These are phyloP conservation scores for Carex littledalei DNA, from an alignment of 176 grass and related monocot genomes.

Conservation along the genomic window DNA sequence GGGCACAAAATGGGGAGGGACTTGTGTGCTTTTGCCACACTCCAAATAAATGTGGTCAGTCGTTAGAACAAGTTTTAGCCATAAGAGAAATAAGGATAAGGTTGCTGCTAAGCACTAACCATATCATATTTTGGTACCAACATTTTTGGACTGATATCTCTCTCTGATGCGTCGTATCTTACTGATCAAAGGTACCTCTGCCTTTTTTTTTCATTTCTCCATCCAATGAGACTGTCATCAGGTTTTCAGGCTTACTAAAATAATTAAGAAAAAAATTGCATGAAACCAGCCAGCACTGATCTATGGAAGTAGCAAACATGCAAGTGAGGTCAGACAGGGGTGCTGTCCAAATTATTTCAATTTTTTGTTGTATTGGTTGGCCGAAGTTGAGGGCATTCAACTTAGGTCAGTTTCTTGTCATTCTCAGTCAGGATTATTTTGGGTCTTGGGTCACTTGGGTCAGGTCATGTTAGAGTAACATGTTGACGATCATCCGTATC, in stretches of 20 bases:
- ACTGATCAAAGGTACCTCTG: not conserved
- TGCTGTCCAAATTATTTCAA: not conserved
- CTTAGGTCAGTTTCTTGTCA: not conserved
- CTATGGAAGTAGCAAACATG: not conserved
- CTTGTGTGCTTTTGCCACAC: not conserved
- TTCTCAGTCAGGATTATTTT: not conserved
- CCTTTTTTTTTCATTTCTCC: not conserved
- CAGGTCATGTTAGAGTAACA: not conserved
- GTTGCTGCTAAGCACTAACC: not conserved
- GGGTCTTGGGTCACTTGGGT: not conserved
- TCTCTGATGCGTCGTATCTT: not conserved
- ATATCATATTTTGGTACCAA: not conserved
- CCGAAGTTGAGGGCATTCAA: not conserved
- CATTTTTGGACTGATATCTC: not conserved
- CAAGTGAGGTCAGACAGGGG: not conserved
- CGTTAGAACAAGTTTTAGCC: not conserved
- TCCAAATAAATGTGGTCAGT: not conserved
- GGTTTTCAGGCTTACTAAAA: not conserved
- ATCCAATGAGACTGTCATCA: not conserved
- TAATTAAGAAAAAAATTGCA: not conserved
- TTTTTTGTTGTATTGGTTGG: not conserved
- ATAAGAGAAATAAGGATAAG: not conserved
- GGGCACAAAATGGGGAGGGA: not conserved
- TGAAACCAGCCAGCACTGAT: not conserved
- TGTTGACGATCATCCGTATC: not conserved